These are phyloP conservation scores for Talaromyces sp. DNA, from an alignment of 2,329 filamentous ascomycete species.

Conservation along the genomic window DNA sequence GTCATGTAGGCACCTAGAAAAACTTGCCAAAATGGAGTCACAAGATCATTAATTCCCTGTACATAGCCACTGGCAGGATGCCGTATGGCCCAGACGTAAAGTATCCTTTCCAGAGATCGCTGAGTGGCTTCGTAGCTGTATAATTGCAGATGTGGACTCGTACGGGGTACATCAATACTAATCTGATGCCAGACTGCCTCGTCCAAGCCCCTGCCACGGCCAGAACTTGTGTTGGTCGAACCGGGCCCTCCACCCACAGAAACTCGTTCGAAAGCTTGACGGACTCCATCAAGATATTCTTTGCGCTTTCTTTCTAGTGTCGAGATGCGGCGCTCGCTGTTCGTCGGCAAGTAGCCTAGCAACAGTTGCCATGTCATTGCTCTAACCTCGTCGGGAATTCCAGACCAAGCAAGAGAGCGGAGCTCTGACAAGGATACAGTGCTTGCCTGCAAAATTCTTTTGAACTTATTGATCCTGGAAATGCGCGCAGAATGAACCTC, in stretches of 20 bases:
- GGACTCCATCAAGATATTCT: conserved; percentile 91
- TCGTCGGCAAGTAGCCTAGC: conserved; percentile 93
- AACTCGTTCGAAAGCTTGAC: conserved; percentile 59
- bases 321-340: conserved; percentile 83
- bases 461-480: conserved; percentile 97
- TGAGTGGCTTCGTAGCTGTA: conserved; percentile 97
- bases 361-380: conserved; percentile 99
- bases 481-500: conserved; percentile 85
- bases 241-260: conserved; percentile 39
- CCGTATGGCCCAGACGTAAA: conserved; percentile 96
- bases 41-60: conserved; percentile 96
- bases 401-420: conserved; percentile 85
- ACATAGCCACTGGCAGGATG: conserved; percentile 97
- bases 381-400: conserved; percentile 88
- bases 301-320: conserved; percentile 92
- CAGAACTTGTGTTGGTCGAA: conserved; percentile 42
- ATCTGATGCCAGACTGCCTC: conserved; percentile 99
- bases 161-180: conserved; percentile 94
- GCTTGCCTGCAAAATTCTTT: conserved; percentile 86
- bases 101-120: conserved; percentile 83
- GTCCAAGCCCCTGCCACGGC: conserved; percentile 72
- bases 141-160: conserved; percentile 90
- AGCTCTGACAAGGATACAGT: conserved; percentile 82
- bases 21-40: conserved; percentile 97
- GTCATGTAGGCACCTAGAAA: conserved; percentile 93